Conservation (phyloP, 2,329 filamentous ascomycete genomes). For the Aspergillus hiratsukae region DNA sequence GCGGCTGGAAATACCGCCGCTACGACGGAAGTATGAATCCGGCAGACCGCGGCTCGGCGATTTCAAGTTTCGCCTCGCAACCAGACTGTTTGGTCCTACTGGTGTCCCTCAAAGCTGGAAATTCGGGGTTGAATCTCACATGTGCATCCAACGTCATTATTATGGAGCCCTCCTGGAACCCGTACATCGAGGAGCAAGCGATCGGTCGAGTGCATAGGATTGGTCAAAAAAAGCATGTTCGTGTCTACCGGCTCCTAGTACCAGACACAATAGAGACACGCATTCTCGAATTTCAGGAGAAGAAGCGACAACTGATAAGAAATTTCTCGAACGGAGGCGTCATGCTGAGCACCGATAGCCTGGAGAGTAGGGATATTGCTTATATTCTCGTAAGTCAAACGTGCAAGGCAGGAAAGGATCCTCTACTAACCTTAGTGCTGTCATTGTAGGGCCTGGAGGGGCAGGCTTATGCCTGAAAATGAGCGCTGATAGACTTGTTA, state of each 20-base stretch:
- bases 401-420: no score
- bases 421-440: no score
- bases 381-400: no score
- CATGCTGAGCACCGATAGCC: no score
- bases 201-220: constrained; percentile 87
- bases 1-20: constrained; percentile 57
- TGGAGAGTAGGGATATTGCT: no score
- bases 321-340: constrained; percentile 26
- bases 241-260: constrained; percentile 75
- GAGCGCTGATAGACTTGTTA: no score
- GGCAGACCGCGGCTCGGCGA: constrained; percentile 60
- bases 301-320: constrained; percentile 72
- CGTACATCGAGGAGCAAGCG: constrained; percentile 86
- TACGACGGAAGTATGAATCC: constrained; percentile 74
- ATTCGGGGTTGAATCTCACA: constrained; percentile 80
- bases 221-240: constrained; percentile 68
- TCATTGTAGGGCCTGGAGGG: no score
- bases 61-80: constrained; percentile 63
- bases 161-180: constrained; percentile 92
- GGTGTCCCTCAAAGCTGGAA: constrained; percentile 74
- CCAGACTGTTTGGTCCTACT: constrained; percentile 64
- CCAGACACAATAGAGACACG: constrained; percentile 79
- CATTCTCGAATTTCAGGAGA: constrained; percentile 72
- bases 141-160: constrained; percentile 81
- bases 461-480: no score